Evolutionary conservation across 2,329 filamentous ascomycete species (phyloP).

Genomic region (Aspergillus sp.): DNA sequence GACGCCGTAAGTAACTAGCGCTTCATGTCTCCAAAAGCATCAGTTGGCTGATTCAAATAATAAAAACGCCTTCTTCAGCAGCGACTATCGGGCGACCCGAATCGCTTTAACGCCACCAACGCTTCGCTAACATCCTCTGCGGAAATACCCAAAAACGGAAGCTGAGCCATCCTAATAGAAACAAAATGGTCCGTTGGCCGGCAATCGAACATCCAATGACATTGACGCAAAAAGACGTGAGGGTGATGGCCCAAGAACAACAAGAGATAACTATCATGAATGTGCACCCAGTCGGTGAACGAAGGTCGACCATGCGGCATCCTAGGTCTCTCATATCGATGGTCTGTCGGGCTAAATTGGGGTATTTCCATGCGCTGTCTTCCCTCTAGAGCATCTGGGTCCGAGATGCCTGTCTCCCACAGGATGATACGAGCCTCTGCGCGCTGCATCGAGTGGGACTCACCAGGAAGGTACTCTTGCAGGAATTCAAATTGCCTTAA

Average conservation of each 20-base stretch:
- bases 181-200: slow-evolving; percentile 8
- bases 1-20: no score
- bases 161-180: slow-evolving; percentile 10
- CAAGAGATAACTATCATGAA: slow-evolving; percentile 9
- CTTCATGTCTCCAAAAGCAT: no score
- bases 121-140: slow-evolving; percentile 3
- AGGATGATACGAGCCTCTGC: slow-evolving; percentile 8
- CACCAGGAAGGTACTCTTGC: slow-evolving; percentile 8
- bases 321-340: slow-evolving; percentile 3
- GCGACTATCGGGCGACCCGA: neutral
- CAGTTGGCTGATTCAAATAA: neutral
- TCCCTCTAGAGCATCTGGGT: slow-evolving; percentile 8
- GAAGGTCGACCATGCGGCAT: neutral
- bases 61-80: neutral
- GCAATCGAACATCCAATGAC: slow-evolving; percentile 2
- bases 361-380: slow-evolving; percentile 4
- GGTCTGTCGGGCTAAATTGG: slow-evolving; percentile 3
- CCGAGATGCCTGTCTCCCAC: slow-evolving; percentile 5
- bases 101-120: neutral
- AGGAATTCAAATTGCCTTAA: slow-evolving; percentile 9
- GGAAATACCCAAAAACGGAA: slow-evolving; percentile 7
- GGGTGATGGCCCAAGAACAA: slow-evolving; percentile 9
- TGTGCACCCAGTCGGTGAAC: slow-evolving; percentile 4
- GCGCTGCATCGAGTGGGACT: slow-evolving; percentile 10
- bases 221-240: slow-evolving; percentile 4